Percentiles rank a stretch among this genome's conserved stretches.
phyloP scores from a whole-genome alignment of 1,139 yeast genomes.

The Taphrina pruni region DNA sequence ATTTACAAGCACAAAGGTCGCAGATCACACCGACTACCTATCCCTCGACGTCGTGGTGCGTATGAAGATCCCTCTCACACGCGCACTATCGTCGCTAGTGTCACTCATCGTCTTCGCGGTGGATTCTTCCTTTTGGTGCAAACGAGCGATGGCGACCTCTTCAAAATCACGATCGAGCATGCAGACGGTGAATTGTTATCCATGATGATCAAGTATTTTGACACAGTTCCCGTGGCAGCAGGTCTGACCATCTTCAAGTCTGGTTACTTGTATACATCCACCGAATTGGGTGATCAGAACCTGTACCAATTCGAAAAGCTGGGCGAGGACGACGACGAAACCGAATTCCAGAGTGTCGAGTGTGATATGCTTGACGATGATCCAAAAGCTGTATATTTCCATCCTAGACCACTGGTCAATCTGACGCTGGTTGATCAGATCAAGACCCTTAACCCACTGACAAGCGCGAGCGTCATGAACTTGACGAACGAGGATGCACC shows the following conservation, averaged over 20 bases:
- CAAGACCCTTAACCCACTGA: slow-evolving; percentile 64
- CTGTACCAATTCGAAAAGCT: slow-evolving; percentile 78
- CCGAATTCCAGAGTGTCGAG: slow-evolving; percentile 51
- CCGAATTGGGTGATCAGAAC: slow-evolving; percentile 65
- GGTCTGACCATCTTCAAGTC: slow-evolving; percentile 67
- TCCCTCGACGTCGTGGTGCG: slow-evolving; percentile 58
- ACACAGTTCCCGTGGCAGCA: slow-evolving; percentile 67
- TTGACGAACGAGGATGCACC: slow-evolving; percentile 52
- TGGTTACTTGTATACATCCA: slow-evolving; percentile 76
- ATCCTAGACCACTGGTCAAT: slow-evolving; percentile 58
- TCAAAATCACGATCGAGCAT: slow-evolving; percentile 64
- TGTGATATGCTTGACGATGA: slow-evolving; percentile 49
- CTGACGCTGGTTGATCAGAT: slow-evolving; percentile 64
- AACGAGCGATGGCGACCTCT: slow-evolving; percentile 74
- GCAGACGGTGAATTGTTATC: slow-evolving; percentile 54
- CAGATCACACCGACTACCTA: slow-evolving; percentile 55
- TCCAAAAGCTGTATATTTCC: slow-evolving; percentile 50
- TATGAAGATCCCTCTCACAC: slow-evolving; percentile 49
- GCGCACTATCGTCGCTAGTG: slow-evolving; percentile 60
- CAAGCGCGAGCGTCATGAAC: slow-evolving; percentile 58
- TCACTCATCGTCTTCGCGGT: slow-evolving; percentile 66
- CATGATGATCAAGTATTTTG: slow-evolving; percentile 68
- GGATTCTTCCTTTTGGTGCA: slow-evolving; percentile 77
- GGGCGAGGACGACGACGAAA: slow-evolving; percentile 62
- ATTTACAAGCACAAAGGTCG: slow-evolving; percentile 56